Conservation (phyloP, 108 stramenopile species). For the Fragilaria crotonensis region DNA sequence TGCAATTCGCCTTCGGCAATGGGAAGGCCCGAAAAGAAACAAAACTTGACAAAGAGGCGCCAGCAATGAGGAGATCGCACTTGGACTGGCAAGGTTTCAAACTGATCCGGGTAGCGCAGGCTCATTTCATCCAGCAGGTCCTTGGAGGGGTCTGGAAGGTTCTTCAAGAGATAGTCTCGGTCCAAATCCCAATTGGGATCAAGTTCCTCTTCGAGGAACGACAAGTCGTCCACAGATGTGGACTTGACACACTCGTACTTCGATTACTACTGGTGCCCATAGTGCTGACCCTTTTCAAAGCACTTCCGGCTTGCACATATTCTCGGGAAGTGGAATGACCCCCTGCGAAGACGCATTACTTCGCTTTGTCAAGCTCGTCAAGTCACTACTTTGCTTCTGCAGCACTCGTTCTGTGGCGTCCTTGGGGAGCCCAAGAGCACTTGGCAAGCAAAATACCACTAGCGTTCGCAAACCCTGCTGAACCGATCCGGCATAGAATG, state of each 20-base stretch:
- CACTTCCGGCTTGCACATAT: not conserved
- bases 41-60: slow-evolving; percentile 75
- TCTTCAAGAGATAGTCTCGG: slow-evolving; percentile 30
- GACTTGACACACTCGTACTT: not conserved
- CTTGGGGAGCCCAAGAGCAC: slow-evolving; percentile 54
- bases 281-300: not conserved
- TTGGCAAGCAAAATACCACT: slow-evolving; percentile 82
- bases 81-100: slow-evolving; percentile 67
- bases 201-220: slow-evolving; percentile 34
- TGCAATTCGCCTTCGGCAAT: slow-evolving; percentile 87
- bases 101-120: slow-evolving; percentile 48
- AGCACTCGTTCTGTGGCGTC: not conserved
- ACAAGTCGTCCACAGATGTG: slow-evolving; percentile 1
- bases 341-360: not conserved
- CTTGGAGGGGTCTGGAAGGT: slow-evolving; percentile 43
- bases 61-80: slow-evolving; percentile 58
- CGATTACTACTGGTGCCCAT: not conserved
- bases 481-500: slow-evolving; percentile 79
- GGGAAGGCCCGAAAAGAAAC: slow-evolving; percentile 81
- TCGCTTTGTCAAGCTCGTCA: not conserved
- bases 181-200: slow-evolving; percentile 50
- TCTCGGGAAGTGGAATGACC: slow-evolving; percentile 3
- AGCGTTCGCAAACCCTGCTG: slow-evolving; percentile 76
- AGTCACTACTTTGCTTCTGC: not conserved
- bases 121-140: slow-evolving; percentile 57